These are phyloP conservation scores for Trichoderma koningii DNA, from an alignment of 2,329 filamentous ascomycete species.

Conservation along the genomic window DNA sequence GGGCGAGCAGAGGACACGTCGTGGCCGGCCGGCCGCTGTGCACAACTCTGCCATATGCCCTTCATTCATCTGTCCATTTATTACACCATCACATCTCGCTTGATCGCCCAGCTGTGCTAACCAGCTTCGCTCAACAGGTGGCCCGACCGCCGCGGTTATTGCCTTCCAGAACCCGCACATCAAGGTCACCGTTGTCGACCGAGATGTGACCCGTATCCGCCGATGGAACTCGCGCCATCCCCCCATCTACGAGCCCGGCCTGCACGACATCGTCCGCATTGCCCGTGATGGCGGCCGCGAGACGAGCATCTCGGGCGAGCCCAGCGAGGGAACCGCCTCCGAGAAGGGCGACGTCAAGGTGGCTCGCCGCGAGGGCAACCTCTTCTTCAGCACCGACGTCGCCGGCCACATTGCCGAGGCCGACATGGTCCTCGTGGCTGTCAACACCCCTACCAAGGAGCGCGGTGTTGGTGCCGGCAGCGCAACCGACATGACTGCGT, in stretches of 20 bases:
- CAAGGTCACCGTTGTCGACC: slow-evolving; percentile 73
- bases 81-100: too few species aligned
- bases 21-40: background rate
- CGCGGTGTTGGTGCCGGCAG: slow-evolving; percentile 68
- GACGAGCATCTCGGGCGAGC: slow-evolving; percentile 45
- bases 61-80: too few species aligned
- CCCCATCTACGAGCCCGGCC: slow-evolving; percentile 74
- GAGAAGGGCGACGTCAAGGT: slow-evolving; percentile 37
- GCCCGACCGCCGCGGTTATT: slow-evolving; percentile 73
- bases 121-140: slow-evolving; percentile 50
- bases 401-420: slow-evolving; percentile 63
- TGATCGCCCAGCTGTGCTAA: background rate
- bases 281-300: slow-evolving; percentile 60
- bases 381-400: slow-evolving; percentile 73
- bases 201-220: slow-evolving; percentile 64
- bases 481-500: slow-evolving; percentile 71
- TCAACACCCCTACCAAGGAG: slow-evolving; percentile 78
- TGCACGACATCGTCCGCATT: slow-evolving; percentile 67
- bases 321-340: slow-evolving; percentile 35
- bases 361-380: slow-evolving; percentile 59
- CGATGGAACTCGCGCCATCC: slow-evolving; percentile 74
- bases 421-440: slow-evolving; percentile 73
- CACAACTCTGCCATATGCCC: background rate
- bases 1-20: slow-evolving; percentile 14
- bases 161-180: slow-evolving; percentile 72